Percentiles rank a stretch among this genome's conserved stretches.
These are phyloP conservation scores for Parmelia sp. DNA, from an alignment of 495 filamentous ascomycete species.

Conservation along the genomic window DNA sequence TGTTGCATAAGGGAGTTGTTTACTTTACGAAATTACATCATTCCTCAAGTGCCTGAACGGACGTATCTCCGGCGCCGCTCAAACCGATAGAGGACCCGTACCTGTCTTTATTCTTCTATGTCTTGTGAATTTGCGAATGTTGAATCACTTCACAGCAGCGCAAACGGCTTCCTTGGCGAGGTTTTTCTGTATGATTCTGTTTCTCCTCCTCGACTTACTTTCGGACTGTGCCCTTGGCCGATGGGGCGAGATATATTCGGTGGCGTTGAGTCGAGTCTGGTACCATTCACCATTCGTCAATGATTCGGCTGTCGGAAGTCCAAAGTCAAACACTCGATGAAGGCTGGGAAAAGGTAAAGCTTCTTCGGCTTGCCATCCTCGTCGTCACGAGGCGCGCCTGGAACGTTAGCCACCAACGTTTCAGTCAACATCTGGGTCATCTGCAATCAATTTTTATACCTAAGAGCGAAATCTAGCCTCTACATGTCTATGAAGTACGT, in stretches of 20 bases:
- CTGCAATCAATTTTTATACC: not conserved
- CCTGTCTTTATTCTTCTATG: too few species aligned
- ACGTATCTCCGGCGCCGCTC: not conserved
- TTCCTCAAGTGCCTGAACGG: not conserved
- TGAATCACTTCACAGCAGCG: not conserved
- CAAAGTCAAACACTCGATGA: not conserved
- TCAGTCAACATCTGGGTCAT: not conserved
- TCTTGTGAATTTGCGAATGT: not conserved
- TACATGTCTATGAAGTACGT: not conserved
- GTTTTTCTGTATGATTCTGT: not conserved
- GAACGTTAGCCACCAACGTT: not conserved
- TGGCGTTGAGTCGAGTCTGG: not conserved
- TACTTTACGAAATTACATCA: not conserved
- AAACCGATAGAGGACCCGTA: not conserved
- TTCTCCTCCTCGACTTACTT: not conserved
- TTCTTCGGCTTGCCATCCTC: not conserved
- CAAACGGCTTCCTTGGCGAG: not conserved
- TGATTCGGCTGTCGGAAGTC: not conserved
- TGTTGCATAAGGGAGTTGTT: not conserved
- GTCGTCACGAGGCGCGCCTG: not conserved
- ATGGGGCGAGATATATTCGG: not conserved
- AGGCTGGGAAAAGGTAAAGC: not conserved
- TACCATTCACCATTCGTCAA: not conserved
- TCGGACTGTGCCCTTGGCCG: not conserved
- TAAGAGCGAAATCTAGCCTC: not conserved